Evolutionary conservation across 1,139 yeast species (phyloP).

Genomic region (Arxiozyma slooffiae): DNA sequence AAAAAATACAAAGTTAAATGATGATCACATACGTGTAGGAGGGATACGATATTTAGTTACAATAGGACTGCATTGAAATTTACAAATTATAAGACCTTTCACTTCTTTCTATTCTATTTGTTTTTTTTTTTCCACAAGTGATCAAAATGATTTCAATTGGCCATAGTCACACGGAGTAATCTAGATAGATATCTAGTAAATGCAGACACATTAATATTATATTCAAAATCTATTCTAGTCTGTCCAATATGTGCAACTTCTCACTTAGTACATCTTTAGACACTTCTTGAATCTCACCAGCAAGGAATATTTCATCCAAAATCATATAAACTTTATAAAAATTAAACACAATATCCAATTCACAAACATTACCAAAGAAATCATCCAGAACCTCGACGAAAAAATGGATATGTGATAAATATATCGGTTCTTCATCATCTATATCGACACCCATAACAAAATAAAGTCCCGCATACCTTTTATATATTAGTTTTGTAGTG

Average conservation of each 20-base stretch:
- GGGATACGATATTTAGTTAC: no score
- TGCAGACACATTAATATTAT: no score
- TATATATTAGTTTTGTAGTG: conserved; percentile 61
- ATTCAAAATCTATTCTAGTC: conserved; percentile 29
- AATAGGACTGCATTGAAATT: no score
- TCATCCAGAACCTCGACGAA: conserved; percentile 83
- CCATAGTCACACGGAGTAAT: no score
- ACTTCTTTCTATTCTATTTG: no score
- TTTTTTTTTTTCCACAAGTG: no score
- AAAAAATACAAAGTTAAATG: no score
- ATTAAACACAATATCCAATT: conserved; percentile 77
- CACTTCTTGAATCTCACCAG: conserved; percentile 72
- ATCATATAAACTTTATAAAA: conserved; percentile 64
- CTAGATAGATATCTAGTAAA: no score
- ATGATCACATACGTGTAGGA: no score
- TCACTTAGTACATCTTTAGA: conserved; percentile 50
- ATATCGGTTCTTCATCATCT: conserved; percentile 62
- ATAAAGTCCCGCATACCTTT: conserved; percentile 86
- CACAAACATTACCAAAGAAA: conserved; percentile 87
- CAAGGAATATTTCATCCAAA: conserved; percentile 64
- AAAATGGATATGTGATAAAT: conserved; percentile 75
- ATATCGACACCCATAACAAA: conserved; percentile 72
- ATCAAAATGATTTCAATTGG: no score
- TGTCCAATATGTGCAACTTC: conserved; percentile 43
- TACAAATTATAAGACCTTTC: no score